These are phyloP conservation scores for Chenopodium quinoa DNA, from an alignment of 148 eudicot genomes.

Conservation along the genomic window DNA sequence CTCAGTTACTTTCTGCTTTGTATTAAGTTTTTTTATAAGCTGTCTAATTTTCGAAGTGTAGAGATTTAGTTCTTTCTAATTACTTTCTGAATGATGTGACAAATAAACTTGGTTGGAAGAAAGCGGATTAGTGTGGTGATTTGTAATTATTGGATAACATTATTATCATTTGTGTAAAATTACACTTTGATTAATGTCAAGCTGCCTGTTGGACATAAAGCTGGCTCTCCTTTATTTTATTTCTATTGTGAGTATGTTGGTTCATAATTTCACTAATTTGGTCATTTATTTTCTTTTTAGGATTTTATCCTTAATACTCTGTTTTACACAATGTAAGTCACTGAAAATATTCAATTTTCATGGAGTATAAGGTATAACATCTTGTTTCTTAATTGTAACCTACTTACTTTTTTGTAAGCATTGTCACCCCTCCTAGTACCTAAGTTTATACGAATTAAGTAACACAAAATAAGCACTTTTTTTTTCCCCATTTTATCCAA, in stretches of 20 bases:
- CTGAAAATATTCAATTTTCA: too few relatives aligned
- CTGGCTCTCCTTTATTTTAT: not conserved
- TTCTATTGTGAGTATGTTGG: not conserved
- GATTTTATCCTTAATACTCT: too few relatives aligned
- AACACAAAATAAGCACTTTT: too few relatives aligned
- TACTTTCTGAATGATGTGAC: constrained; percentile 20
- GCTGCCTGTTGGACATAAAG: not conserved
- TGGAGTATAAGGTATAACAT: too few relatives aligned
- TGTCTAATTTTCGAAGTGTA: not conserved
- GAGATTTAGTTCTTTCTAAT: not conserved
- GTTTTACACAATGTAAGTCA: too few relatives aligned
- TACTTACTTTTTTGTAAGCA: too few relatives aligned
- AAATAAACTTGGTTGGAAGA: not conserved
- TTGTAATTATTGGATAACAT: constrained; percentile 5
- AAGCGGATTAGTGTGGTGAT: not conserved
- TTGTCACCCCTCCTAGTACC: too few relatives aligned
- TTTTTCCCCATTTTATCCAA: too few relatives aligned
- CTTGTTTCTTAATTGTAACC: too few relatives aligned
- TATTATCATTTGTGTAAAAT: not conserved
- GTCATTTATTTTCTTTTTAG: not conserved
- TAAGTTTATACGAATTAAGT: too few relatives aligned
- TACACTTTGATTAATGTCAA: not conserved
- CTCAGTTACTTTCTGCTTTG: constrained; percentile 30
- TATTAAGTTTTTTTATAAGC: constrained; percentile 2
- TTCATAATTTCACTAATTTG: not conserved